Conservation (phyloP, 148 eudicot genomes). For the Fagopyrum esculentum region DNA sequence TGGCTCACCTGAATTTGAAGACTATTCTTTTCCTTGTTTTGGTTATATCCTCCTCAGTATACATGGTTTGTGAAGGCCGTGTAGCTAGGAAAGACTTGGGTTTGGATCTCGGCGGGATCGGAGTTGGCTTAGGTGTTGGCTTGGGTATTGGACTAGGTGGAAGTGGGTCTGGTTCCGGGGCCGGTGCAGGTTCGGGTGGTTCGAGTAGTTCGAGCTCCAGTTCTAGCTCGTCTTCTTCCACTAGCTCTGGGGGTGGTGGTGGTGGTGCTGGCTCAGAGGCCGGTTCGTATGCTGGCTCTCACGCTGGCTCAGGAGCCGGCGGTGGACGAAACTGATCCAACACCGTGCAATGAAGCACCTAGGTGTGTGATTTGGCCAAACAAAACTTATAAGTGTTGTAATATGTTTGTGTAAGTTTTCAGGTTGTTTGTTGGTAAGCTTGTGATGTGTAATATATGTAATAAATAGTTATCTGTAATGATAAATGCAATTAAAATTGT, state of each 20-base stretch:
- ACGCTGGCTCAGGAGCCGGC: conserved; percentile 11
- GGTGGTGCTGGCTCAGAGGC: conserved; percentile 18
- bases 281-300: conserved; percentile 15
- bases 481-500: no score
- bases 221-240: neutral
- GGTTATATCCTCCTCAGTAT: conserved; percentile 12
- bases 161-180: conserved; percentile 14
- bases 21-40: neutral
- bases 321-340: neutral
- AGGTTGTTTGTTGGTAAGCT: no score
- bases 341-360: neutral
- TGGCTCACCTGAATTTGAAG: neutral
- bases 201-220: conserved; percentile 11
- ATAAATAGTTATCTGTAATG: no score
- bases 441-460: no score
- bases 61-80: conserved; percentile 23
- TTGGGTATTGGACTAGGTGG: conserved; percentile 7
- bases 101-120: conserved; percentile 33
- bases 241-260: neutral
- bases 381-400: no score
- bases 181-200: conserved; percentile 15
- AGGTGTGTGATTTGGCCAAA: neutral
- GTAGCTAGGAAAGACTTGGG: conserved; percentile 35
- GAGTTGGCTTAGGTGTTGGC: conserved; percentile 23
- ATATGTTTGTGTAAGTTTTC: no score